Evolutionary conservation across 331 rosid genomes (phyloP), one percentile per base, ranked within the genome.

Genomic region (Pyracantha coccinea): DNA sequence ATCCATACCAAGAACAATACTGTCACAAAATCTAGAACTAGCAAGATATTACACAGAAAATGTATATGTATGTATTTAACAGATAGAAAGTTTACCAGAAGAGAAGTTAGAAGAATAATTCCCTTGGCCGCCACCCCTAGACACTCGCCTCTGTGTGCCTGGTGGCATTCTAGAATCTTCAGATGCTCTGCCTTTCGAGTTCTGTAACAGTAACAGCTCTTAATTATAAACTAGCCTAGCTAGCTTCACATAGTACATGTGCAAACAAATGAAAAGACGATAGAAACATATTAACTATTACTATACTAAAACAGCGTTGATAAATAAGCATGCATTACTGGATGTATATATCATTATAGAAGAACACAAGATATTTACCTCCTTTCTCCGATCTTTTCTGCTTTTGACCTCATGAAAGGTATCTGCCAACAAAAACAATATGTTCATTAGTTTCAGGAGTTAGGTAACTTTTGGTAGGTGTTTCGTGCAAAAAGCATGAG

Each of bases 351-450:
- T 41, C 15, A 1, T 41, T 41, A 53, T 29, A 29, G 44, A 72
- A 38, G 27, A 21, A 44, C 21, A 27, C 2, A 50, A 38, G 59
- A 66, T 8, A 74, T 23, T 75, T 80, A 90, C 97, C 86, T 92
- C 96, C 84, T 92, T 92, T 75, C 75, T 92, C 75, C 92, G 79
- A 55, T 89, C 91, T 0, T 90, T 93, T 54, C 86, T 92, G 74
- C 85, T 84, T 76, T 80, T 85, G 7, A 92, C 96, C 83, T 86
- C 93, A 58, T 92, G 97, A 83, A 92, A 92, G 57, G 97, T 92
- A 82, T 92, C 97, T 92, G 92, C 53, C 75, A 84, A 52, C 45
- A 23, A n/a, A 80, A 78, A 62, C 15, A 31, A 62, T 13, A 72
- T 4, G 33, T 15, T 13, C 62, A 65, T 54, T 33, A 80, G 38